Base-by-base conservation (phyloP, 2,329 filamentous ascomycete genomes). In the Fusarium lateritium region DNA sequence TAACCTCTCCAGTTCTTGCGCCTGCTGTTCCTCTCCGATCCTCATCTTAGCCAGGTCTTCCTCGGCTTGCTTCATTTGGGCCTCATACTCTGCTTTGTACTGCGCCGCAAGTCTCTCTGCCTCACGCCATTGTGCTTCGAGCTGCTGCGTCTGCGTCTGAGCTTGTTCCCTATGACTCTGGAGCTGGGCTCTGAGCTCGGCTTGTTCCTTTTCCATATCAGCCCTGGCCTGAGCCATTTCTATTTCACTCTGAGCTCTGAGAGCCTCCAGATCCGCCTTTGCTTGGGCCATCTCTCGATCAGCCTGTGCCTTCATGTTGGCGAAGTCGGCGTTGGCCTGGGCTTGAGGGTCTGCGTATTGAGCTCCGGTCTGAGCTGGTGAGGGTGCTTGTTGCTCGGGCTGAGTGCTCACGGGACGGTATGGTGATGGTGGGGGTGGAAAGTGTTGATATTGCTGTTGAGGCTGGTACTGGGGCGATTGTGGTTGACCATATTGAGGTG, bases 41-140 rank as follows among this genome's bases (percentile, higher is more conserved):
- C 33, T 24, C 36, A 70, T 38, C 33, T 28, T 59, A 3, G 57
- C 49, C 34, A 70, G 40, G 10, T 71, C 67, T 15, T 61, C 50
- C 15, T 65, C 57, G 0, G 63, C 57, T 15, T 51, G 44, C 9
- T 38, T 52, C 50, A 68, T 53, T n/a, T 66, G 62, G 17, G 49
- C 52, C 5, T 71, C 69, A 7, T 61, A 61, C 10, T 74, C 65
- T 9, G 61, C 61, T 14, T 67, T 66, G 26, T 65, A 74, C 21
- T 68, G 67, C 5, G 71, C 69, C 15, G 73, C 73, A 6, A 75
- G 24, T 14, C 53, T 51, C 31, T 74, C 72, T 8, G 72, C 71
- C 19, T 70, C 60, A 13, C 59, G 66, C 56, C 68, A 69, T 31
- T 73, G 72, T 0, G 66, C 19, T 9, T 70, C 59, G 7, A 62